Conservation (phyloP, 1,284 basidiomycete species). For the Schizophyllum commune region DNA sequence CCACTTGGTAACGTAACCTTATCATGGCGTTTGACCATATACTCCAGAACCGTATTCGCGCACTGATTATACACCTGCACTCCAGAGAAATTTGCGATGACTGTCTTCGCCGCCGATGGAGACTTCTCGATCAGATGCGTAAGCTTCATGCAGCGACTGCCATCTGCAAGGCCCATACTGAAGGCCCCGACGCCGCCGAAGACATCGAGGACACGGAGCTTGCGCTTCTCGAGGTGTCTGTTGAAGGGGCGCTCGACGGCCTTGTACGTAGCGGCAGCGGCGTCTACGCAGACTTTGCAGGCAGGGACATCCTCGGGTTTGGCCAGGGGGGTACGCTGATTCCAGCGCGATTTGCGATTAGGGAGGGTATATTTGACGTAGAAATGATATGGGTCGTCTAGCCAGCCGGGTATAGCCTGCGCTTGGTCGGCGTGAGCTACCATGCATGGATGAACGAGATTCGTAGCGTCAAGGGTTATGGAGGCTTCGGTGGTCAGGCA, state of each 20-base stretch:
- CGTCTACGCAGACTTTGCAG: slow-evolving; percentile 7
- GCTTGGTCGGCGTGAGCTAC: background rate
- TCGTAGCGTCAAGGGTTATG: background rate
- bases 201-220: slow-evolving; percentile 42
- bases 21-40: slow-evolving; percentile 39
- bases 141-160: slow-evolving; percentile 42
- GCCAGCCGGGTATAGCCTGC: background rate
- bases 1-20: slow-evolving; percentile 26
- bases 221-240: slow-evolving; percentile 9
- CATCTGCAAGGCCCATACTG: slow-evolving; percentile 43
- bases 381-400: background rate
- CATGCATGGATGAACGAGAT: background rate
- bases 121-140: slow-evolving; percentile 62
- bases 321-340: background rate
- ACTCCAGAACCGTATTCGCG: slow-evolving; percentile 46
- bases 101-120: slow-evolving; percentile 61
- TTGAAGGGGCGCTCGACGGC: background rate
- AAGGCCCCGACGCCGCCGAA: slow-evolving; percentile 17
- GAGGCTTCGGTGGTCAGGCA: background rate
- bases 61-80: slow-evolving; percentile 57
- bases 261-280: slow-evolving; percentile 10
- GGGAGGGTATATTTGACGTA: background rate
- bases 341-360: slow-evolving; percentile 1
- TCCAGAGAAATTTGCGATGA: slow-evolving; percentile 52
- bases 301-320: slow-evolving; percentile 5